Evolutionary conservation across 257 asterid genomes (phyloP), one percentile per base, ranked within the genome.

Genomic region (Jacaranda mimosifolia): DNA sequence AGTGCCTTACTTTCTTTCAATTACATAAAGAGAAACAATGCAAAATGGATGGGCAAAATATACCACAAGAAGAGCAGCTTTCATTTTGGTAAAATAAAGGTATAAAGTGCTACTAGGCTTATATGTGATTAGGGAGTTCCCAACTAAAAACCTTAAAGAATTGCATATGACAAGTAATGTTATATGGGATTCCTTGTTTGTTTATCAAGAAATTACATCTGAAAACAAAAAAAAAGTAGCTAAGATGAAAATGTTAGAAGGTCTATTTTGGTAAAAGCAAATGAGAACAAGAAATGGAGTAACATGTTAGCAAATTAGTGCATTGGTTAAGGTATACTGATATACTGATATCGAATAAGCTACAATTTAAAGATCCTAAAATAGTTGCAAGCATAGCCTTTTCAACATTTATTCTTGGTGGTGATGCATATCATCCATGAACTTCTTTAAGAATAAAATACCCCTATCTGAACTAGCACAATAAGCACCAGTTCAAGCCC

Each of bases 21-120:
- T 19, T 52, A 67, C 65, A 65, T 52, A 15, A 42, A 17, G 39
- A 51, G 62, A 64, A 51, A 51, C 60, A 68, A 11, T 48, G 48
- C 35, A 55, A 3, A 39, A 39, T 8, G 11, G 53, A 18, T 36
- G 36, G 21, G 46, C 9, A 32, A 4, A 57, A 46, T 36, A 45
- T 26, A 73, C 70, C 60, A 58, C 35, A 53, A 19, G 46, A 66
- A 4, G 11, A 68, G 43, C 21, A 13, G 0, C 4, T 36, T 19
- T 60, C 13, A 57, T 15, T 32, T 49, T 42, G 53, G 14, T 4
- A 42, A 65, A 65, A n/a, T 8, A 7, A 65, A 40, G 51, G 7
- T 26, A 32, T 39, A 32, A 13, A 9, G 52, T 15, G 51, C 52
- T 64, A 17, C 70, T 9, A 39, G 35, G 32, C 13, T 40, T 64